phyloP scores from a whole-genome alignment of 2,329 filamentous ascomycete genomes.

The Fusarium chlamydosporum region DNA sequence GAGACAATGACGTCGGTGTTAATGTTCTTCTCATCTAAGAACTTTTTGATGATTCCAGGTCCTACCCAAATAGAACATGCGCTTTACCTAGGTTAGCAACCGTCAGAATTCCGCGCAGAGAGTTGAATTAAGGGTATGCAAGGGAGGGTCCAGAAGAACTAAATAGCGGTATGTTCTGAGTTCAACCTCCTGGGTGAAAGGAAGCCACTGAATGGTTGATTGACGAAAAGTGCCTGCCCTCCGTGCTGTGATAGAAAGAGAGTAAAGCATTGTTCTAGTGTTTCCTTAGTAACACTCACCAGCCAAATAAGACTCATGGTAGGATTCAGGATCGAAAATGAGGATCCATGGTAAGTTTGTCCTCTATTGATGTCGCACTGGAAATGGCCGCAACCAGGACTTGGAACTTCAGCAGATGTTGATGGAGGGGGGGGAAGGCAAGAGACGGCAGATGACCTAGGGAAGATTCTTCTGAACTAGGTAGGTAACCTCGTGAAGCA shows the following conservation, averaged over 20 bases:
- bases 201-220: no score
- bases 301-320: not conserved
- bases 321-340: not conserved
- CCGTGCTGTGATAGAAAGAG: not conserved
- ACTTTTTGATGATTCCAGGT: slow-evolving; percentile 2
- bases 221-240: not conserved
- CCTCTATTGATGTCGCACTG: not conserved
- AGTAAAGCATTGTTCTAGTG: not conserved
- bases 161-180: not conserved
- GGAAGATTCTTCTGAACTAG: no score
- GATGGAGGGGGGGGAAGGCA: no score
- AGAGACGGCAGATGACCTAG: no score
- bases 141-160: not conserved
- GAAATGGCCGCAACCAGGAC: not conserved
- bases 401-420: not conserved
- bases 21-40: slow-evolving; percentile 19
- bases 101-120: slow-evolving; percentile 1
- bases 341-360: not conserved
- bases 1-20: slow-evolving; percentile 35
- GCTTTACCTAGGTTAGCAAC: slow-evolving; percentile 8
- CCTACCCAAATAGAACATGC: not conserved
- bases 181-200: not conserved
- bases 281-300: not conserved
- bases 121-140: not conserved
- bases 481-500: no score